Evolutionary conservation across 805 yeast species (phyloP).

Genomic region (Zygoascus bituminiphila): DNA sequence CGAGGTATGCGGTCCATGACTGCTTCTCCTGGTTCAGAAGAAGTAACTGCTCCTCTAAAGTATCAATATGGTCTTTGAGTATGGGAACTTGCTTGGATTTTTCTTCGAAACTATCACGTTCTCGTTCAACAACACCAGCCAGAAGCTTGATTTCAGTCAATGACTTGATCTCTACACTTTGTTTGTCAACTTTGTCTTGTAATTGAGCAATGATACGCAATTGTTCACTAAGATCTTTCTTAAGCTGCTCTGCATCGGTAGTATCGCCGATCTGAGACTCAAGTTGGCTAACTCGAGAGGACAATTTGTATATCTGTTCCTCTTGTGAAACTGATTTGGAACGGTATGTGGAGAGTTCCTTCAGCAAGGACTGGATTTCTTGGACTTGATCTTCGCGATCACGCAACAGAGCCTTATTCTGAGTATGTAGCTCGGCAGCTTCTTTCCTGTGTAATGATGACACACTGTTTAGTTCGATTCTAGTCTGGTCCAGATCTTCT

Average conservation of each 20-base stretch:
- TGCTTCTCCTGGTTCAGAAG: constrained; percentile 40
- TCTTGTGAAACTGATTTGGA: constrained; percentile 8
- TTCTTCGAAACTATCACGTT: constrained; percentile 37
- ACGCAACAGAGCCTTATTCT: neutral
- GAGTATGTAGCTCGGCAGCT: neutral
- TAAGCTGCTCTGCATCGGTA: constrained; percentile 3
- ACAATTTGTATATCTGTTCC: neutral
- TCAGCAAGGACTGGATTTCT: neutral
- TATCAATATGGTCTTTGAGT: constrained; percentile 39
- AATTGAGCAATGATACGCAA: constrained; percentile 37
- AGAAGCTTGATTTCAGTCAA: constrained; percentile 41
- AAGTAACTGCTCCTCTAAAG: constrained; percentile 43
- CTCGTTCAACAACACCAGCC: constrained; percentile 47
- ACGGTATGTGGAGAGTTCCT: neutral
- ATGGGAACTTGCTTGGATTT: constrained; percentile 34
- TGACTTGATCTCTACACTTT: constrained; percentile 43
- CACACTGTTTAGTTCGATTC: neutral
- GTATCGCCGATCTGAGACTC: neutral
- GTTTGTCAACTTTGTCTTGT: constrained; percentile 46
- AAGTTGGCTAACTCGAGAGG: neutral
- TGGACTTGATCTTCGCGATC: neutral
- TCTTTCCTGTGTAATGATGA: neutral
- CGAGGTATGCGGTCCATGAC: constrained; percentile 39
- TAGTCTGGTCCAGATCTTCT: constrained; percentile 21
- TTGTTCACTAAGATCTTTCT: constrained; percentile 32